These are phyloP conservation scores for Cicer yamashitae DNA, from an alignment of 306 rosid species.

Conservation along the genomic window DNA sequence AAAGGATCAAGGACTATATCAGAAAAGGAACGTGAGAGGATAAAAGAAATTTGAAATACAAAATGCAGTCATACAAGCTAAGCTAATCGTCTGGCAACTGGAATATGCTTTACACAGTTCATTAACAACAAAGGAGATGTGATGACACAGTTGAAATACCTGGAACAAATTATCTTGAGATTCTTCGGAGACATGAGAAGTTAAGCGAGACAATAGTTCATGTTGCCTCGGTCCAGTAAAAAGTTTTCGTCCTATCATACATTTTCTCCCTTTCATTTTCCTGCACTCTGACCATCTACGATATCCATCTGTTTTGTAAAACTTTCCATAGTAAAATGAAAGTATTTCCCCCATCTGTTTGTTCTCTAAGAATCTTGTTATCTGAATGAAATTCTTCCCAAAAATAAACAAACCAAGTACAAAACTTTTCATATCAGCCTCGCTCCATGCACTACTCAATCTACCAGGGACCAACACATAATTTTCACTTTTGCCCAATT, in stretches of 20 bases:
- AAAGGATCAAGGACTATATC: no score
- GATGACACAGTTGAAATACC: constrained; percentile 51
- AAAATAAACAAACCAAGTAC: constrained; percentile 76
- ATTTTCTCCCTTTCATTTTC: constrained; percentile 63
- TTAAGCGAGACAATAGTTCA: constrained; percentile 69
- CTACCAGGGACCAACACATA: constrained; percentile 50
- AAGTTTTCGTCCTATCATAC: constrained; percentile 62
- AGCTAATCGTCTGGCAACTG: no score
- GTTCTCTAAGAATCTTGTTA: constrained; percentile 63
- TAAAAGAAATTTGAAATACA: no score
- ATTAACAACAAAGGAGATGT: no score
- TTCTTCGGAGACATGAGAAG: constrained; percentile 59
- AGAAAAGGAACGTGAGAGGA: no score
- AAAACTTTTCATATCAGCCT: constrained; percentile 63
- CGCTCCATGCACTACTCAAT: constrained; percentile 60
- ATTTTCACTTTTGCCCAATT: constrained; percentile 34
- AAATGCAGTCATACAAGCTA: no score
- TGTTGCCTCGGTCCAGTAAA: constrained; percentile 72
- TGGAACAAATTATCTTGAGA: constrained; percentile 54
- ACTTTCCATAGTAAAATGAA: constrained; percentile 76
- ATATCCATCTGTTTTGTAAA: constrained; percentile 65
- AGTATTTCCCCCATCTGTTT: constrained; percentile 65
- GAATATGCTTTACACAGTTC: no score
- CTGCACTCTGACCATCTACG: constrained; percentile 68
- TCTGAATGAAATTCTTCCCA: constrained; percentile 66